These are phyloP conservation scores for Fragaria vesca DNA, from an alignment of 306 rosid genomes.

Conservation along the genomic window DNA sequence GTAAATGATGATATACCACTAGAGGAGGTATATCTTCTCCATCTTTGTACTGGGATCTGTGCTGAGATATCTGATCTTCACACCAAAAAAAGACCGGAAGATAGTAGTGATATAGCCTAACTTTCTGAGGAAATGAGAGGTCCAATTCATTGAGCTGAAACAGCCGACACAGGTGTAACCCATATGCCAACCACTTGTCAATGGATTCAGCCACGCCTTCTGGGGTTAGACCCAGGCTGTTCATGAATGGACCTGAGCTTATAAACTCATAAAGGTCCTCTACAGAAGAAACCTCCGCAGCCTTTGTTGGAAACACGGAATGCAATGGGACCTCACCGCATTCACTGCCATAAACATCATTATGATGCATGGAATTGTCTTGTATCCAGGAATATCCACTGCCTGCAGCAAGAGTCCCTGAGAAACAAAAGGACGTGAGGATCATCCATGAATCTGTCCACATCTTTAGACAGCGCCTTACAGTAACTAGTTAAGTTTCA, in stretches of 20 bases:
- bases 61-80: constrained; percentile 66
- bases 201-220: constrained; percentile 67
- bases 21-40: constrained; percentile 76
- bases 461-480: background rate
- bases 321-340: constrained; percentile 33
- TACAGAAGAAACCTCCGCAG: constrained; percentile 71
- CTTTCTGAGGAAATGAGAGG: constrained; percentile 71
- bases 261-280: constrained; percentile 73
- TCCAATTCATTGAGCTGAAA: constrained; percentile 75
- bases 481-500: background rate
- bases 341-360: constrained; percentile 27
- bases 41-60: constrained; percentile 59
- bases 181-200: constrained; percentile 76
- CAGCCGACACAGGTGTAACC: constrained; percentile 54
- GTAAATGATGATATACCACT: constrained; percentile 47
- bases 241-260: constrained; percentile 77
- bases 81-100: constrained; percentile 90
- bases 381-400: constrained; percentile 71
- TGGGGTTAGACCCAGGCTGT: constrained; percentile 54
- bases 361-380: constrained; percentile 31
- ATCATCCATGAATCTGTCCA: background rate
- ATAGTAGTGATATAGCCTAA: constrained; percentile 88
- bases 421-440: constrained; percentile 4
- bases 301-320: constrained; percentile 54
- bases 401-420: constrained; percentile 43